phyloP scores from a whole-genome alignment of 345 rosid species.

The Syzygium oleosum region DNA sequence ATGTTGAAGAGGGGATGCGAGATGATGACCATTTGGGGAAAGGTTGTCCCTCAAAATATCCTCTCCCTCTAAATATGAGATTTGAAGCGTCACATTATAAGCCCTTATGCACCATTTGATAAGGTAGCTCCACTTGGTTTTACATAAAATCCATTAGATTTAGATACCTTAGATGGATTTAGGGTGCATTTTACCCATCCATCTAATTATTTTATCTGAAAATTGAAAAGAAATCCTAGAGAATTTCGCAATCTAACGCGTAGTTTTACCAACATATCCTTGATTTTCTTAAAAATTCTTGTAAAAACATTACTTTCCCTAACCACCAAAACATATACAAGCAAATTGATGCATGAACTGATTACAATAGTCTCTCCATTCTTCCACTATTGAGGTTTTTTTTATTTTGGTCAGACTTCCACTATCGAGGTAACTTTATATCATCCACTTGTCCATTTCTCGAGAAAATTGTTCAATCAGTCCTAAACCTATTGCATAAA shows the following conservation, averaged over 20 bases:
- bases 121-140: not conserved
- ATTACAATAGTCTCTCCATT: not conserved
- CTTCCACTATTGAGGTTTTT: not conserved
- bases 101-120: not conserved
- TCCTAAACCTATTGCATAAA: not conserved
- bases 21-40: not conserved
- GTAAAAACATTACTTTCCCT: not conserved
- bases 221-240: not conserved
- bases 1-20: not conserved
- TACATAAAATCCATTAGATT: not conserved
- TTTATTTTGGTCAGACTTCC: too few relatives aligned
- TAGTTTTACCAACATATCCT: not conserved
- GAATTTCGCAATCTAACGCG: not conserved
- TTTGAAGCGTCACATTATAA: not conserved
- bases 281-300: not conserved
- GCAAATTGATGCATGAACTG: not conserved
- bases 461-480: too few relatives aligned
- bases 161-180: not conserved
- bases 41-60: not conserved
- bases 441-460: not conserved
- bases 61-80: not conserved
- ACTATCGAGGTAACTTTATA: not conserved
- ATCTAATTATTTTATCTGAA: not conserved
- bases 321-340: not conserved
- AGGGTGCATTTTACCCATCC: not conserved